Conservation (phyloP, 2,329 filamentous ascomycete species). For the Ascocoryne sarcoides region DNA sequence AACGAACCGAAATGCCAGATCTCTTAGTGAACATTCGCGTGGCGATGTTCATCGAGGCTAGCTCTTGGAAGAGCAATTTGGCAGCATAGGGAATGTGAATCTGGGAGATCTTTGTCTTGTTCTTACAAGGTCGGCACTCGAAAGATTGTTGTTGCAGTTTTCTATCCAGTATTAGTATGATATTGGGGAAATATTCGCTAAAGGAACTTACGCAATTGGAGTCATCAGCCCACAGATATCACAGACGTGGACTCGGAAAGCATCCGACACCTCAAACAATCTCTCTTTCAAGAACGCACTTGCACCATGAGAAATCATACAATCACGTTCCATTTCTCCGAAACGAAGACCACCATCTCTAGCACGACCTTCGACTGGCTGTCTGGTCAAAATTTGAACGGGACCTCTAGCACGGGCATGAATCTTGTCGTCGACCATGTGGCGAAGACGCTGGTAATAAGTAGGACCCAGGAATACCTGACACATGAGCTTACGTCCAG, state of each 20-base stretch:
- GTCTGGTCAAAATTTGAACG: constrained; percentile 92
- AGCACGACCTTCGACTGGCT: constrained; percentile 96
- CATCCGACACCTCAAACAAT: constrained; percentile 93
- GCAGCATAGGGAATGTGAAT: constrained; percentile 97
- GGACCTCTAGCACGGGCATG: constrained; percentile 96
- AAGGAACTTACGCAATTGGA: constrained; percentile 79
- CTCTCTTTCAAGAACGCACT: constrained; percentile 96
- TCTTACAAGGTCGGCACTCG: constrained; percentile 95
- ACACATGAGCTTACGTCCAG: constrained; percentile 82
- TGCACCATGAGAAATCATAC: constrained; percentile 99
- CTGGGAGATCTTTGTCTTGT: constrained; percentile 98
- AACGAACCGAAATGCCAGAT: constrained; percentile 65
- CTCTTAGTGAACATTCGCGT: constrained; percentile 91
- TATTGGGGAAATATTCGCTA: neutral
- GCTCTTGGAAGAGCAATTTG: constrained; percentile 95
- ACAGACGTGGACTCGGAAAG: constrained; percentile 95
- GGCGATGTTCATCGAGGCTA: constrained; percentile 97
- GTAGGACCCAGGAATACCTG: constrained; percentile 97
- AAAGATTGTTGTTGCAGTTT: constrained; percentile 94
- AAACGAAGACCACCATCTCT: constrained; percentile 96
- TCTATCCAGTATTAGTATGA: constrained; percentile 40
- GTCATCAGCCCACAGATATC: constrained; percentile 99
- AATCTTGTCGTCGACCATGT: constrained; percentile 99
- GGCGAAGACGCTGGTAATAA: constrained; percentile 95
- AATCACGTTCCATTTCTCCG: constrained; percentile 99